Base-by-base conservation (phyloP, 2,329 filamentous ascomycete species). In the Colletotrichum euphorbiae region DNA sequence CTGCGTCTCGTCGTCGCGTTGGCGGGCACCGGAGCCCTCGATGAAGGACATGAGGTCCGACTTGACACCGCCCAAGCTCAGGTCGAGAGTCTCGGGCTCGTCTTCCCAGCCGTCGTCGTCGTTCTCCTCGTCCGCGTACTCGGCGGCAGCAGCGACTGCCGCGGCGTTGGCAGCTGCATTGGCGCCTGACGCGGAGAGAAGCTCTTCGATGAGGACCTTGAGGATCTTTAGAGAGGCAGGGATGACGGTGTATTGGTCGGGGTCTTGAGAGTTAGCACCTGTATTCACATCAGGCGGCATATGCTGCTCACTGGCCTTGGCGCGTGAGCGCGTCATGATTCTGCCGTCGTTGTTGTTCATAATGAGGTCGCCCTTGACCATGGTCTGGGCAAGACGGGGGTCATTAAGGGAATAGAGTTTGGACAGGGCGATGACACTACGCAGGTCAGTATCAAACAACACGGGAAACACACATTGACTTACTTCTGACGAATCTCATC, bases 401-500 rank as follows among this genome's bases (percentile, higher is more conserved):
- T 98, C 95, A 75, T 96, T 91, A 17, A 99, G 86, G 62, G 91
- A 90, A 78, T 96, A 98, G 3, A 99, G 84, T 76, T 97, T 97
- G 0, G 94, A 94, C 2, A 99, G 86, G 6, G 96, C 96, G 73
- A 97, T 95, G 67, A 98, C 93, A 75, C 92, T 95, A 73, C 6
- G 40, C 17, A 33, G 17, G 21, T n/a, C 36, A 62, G 51, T 50
- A n/a, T 8, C 19, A n/a, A 4, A 8, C n/a, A 9, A 0, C 1
- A 17, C 48, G 15, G 13, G 6, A 21, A 31, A 2, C 11, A 38
- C 7, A 2, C 21, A 3, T 15, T 36, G n/a, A 83, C 90, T 79
- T 83, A 94, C 92, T 98, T 99, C 79, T 98, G 93, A 73, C 94
- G 89, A 73, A 98, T 98, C 79, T 98, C 95, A 74, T 98, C 94